Conservation (phyloP, 2,329 filamentous ascomycete species). For the Rutstroemia sp. region DNA sequence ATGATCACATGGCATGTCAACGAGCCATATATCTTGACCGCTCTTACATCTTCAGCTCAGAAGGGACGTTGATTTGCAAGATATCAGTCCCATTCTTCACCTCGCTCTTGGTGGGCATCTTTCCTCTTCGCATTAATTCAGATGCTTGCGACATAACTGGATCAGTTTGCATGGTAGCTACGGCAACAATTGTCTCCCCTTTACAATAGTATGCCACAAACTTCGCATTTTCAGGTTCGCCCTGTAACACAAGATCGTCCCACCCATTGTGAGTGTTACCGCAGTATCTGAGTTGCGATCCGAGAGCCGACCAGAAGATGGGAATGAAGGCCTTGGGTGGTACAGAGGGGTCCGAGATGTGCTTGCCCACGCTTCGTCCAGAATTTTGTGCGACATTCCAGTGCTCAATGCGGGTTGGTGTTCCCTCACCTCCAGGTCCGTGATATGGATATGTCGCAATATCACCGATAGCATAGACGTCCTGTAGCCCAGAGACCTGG, state of each 20-base stretch:
- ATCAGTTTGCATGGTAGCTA: constrained; percentile 86
- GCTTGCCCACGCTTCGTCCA: constrained; percentile 69
- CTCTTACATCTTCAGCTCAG: constrained; percentile 17
- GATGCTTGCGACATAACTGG: constrained; percentile 76
- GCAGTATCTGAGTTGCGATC: constrained; percentile 85
- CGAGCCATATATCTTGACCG: no score
- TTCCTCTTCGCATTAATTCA: constrained; percentile 74
- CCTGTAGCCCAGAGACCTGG: constrained; percentile 64
- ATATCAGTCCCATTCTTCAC: constrained; percentile 51
- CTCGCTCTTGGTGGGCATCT: constrained; percentile 78
- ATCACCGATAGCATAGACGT: constrained; percentile 90
- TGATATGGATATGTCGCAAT: constrained; percentile 94
- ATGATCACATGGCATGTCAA: background rate
- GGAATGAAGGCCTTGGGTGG: constrained; percentile 73
- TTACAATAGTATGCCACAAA: constrained; percentile 87
- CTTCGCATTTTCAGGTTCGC: constrained; percentile 67
- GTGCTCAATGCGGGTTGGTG: constrained; percentile 80
- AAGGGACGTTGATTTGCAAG: constrained; percentile 21
- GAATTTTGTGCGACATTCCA: constrained; percentile 98
- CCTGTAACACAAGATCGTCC: constrained; percentile 78
- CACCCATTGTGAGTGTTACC: constrained; percentile 78
- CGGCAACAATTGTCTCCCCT: constrained; percentile 79
- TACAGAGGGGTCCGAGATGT: constrained; percentile 61
- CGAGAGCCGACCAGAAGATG: constrained; percentile 93
- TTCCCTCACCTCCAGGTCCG: constrained; percentile 74